A percentile compares a stretch with the other conserved stretches of the same genome.
Evolutionary conservation across 768 basidiomycete genomes (phyloP).

Genomic region (Amanita pseudoporphyria): DNA sequence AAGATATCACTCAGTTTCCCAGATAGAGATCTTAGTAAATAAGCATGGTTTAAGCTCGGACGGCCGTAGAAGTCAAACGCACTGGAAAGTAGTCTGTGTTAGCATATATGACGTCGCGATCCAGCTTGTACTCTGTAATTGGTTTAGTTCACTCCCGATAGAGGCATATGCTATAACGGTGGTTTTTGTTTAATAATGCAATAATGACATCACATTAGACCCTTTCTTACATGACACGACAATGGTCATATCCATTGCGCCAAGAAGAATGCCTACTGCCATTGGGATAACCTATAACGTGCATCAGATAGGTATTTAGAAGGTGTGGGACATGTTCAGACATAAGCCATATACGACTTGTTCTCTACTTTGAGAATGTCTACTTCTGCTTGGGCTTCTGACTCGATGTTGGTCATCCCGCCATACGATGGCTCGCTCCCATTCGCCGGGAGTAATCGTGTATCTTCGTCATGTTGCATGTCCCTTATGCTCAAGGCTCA

Average conservation of each 20-base stretch:
- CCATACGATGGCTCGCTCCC: not conserved
- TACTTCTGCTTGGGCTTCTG: not conserved
- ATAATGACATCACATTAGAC: not conserved
- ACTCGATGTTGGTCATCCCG: not conserved
- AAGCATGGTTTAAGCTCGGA: not conserved
- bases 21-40: constrained; percentile 46
- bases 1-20: constrained; percentile 62
- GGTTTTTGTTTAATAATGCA: not conserved
- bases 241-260: constrained; percentile 41
- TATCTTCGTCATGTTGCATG: not conserved
- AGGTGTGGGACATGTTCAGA: not conserved
- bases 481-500: too few species aligned
- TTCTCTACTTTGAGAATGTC: not conserved
- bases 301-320: not conserved
- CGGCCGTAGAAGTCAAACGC: constrained; percentile 3
- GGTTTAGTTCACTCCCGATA: constrained; percentile 49
- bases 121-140: constrained; percentile 59
- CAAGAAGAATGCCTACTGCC: constrained; percentile 37
- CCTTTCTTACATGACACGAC: constrained; percentile 31
- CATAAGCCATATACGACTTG: not conserved
- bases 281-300: constrained; percentile 31
- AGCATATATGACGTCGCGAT: constrained; percentile 57
- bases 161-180: constrained; percentile 33
- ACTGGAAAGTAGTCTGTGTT: constrained; percentile 55
- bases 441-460: not conserved